A percentile compares a stretch with the other conserved stretches of the same genome.
Evolutionary conservation across 2,329 filamentous ascomycete genomes (phyloP).

Genomic region (Sporothrix variecibatus): DNA sequence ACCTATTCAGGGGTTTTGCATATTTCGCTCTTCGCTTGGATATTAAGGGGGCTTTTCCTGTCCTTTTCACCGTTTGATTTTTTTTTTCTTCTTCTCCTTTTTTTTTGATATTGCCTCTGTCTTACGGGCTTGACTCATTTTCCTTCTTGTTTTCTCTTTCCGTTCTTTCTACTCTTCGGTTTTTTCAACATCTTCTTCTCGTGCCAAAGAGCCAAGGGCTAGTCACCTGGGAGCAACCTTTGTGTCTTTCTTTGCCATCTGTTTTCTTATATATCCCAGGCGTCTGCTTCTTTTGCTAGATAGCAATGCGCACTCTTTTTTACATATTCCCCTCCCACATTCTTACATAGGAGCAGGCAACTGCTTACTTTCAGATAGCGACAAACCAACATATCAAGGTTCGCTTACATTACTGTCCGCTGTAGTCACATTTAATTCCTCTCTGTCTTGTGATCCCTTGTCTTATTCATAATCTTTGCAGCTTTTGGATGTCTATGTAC

Average conservation of each 20-base stretch:
- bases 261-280: constrained; percentile 3
- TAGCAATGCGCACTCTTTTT: constrained; percentile 1
- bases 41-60: background rate
- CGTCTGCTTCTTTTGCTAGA: background rate
- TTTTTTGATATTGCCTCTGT: background rate
- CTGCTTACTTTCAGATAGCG: constrained; percentile 18
- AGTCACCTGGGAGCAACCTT: background rate
- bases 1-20: constrained; percentile 8
- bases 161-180: background rate
- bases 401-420: background rate
- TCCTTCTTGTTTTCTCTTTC: background rate
- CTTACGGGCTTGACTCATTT: background rate
- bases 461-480: background rate
- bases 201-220: background rate
- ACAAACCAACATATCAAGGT: background rate
- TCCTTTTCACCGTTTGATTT: background rate
- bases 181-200: background rate
- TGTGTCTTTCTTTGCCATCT: background rate
- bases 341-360: constrained; percentile 9
- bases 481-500: background rate
- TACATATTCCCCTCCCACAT: background rate
- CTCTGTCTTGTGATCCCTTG: background rate
- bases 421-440: too few relatives aligned
- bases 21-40: constrained; percentile 11
- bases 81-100: background rate